Conservation (phyloP, 1,284 basidiomycete species). For the Peniophora sp. region DNA sequence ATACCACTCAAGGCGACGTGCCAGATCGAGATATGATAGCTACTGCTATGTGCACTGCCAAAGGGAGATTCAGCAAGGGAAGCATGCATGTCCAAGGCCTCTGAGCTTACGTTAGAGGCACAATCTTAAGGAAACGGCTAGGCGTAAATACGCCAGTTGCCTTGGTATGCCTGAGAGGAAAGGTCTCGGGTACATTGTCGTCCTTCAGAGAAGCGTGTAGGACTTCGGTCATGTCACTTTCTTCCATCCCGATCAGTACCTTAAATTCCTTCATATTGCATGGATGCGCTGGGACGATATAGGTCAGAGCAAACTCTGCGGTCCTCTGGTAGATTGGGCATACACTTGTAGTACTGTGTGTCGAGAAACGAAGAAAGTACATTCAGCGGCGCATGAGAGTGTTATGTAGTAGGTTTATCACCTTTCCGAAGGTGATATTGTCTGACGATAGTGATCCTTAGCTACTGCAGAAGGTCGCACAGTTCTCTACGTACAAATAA, state of each 20-base stretch:
- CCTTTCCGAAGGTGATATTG: slow-evolving; percentile 74
- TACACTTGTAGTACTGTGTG: slow-evolving; percentile 50
- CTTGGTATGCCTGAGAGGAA: slow-evolving; percentile 48
- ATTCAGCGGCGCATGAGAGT: background rate
- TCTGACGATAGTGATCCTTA: slow-evolving; percentile 28
- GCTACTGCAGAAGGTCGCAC: slow-evolving; percentile 1
- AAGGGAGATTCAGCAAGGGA: background rate
- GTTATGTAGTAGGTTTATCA: slow-evolving; percentile 21
- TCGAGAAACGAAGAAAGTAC: slow-evolving; percentile 2
- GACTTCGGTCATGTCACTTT: slow-evolving; percentile 57
- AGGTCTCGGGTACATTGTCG: slow-evolving; percentile 54
- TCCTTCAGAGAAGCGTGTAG: slow-evolving; percentile 58
- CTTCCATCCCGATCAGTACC: slow-evolving; percentile 54
- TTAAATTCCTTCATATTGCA: slow-evolving; percentile 81
- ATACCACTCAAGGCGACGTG: slow-evolving; percentile 56
- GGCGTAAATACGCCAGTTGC: slow-evolving; percentile 49
- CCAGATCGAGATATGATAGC: slow-evolving; percentile 76
- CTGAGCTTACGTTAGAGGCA: slow-evolving; percentile 53
- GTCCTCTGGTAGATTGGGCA: slow-evolving; percentile 11
- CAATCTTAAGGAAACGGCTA: slow-evolving; percentile 61
- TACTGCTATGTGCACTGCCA: slow-evolving; percentile 50
- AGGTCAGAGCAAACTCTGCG: too few species aligned
- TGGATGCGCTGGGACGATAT: slow-evolving; percentile 47
- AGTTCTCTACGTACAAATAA: slow-evolving; percentile 53
- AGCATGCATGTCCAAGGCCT: background rate